Base-by-base conservation (phyloP, 495 filamentous ascomycete species). In the Aspergillus mulundensis region DNA sequence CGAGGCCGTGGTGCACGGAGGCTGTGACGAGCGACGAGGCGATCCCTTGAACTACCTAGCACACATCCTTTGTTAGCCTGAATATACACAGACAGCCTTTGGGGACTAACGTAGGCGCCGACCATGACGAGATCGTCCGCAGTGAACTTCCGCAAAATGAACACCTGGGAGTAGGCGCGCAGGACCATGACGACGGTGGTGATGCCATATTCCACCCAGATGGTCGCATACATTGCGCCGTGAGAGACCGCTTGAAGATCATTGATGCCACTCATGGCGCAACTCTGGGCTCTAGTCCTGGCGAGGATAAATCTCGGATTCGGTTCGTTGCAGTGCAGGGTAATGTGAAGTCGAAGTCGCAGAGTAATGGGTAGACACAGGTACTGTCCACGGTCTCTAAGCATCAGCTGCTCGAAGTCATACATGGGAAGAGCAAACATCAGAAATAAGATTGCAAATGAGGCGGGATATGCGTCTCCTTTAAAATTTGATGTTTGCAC, bases 171-270 rank as follows among this genome's bases (percentile, higher is more conserved):
- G 18, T 54, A 54, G 0, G 18, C 52, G 7, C 52, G 21, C 12
- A 54, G 52, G 14, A 18, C 42, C 52, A 54, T 54, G 18, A 47
- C 52, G 15, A 40, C 14, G 18, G 52, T 54, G 25, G 24, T 36
- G 30, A 54, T n/a, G 12, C 52, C 30, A 28, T 47, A 54, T 28
- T 54, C 30, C 16, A 46, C 30, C 42, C 52, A 47, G 30, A 54
- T 47, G 28, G 34, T 32, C 0, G 30, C 28, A n/a, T 54, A 54
- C 39, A 54, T 28, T 7, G 42, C 19, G 1, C 10, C 43, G 12
- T 41, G 6, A 0, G 52, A 23, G 28, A 54, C 15, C 1, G 32
- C 3, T 10, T 15, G 5, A 2, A 36, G 2, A 10, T 15, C 12
- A 10, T 36, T 10, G 32, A 36, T 4, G 25, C 8, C 8, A 4